Percentiles rank a stretch among this genome's conserved stretches.
Evolutionary conservation across 352 stramenopile species (phyloP).

Genomic region (Phytophthora pini): DNA sequence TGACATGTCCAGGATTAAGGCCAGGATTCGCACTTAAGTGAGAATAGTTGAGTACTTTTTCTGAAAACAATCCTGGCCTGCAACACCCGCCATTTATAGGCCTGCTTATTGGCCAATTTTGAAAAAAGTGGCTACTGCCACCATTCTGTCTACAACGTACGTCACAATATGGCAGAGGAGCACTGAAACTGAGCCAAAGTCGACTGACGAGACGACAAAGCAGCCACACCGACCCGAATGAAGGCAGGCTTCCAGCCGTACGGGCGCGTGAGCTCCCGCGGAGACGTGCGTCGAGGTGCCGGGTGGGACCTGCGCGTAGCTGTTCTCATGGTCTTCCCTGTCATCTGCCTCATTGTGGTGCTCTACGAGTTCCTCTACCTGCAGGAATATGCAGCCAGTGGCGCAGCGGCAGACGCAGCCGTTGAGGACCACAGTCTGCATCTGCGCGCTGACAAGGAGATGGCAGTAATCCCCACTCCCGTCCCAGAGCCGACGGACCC

Average conservation of each 20-base stretch:
- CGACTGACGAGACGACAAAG: conserved; percentile 17
- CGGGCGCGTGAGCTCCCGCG: conserved; percentile 64
- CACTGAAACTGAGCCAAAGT: conserved; percentile 9
- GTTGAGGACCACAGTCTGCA: conserved; percentile 38
- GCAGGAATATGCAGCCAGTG: conserved; percentile 65
- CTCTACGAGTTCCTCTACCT: conserved; percentile 85
- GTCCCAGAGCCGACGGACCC: conserved; percentile 23
- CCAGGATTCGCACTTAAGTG: no score
- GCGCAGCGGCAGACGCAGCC: conserved; percentile 32
- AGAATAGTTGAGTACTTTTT: no score
- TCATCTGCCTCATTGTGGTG: conserved; percentile 74
- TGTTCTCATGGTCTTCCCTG: conserved; percentile 72
- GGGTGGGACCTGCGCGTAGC: conserved; percentile 63
- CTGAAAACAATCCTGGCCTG: no score
- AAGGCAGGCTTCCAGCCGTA: conserved; percentile 49
- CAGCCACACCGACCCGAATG: conserved; percentile 16
- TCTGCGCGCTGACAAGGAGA: conserved; percentile 37
- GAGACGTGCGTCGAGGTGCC: conserved; percentile 43
- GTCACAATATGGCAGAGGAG: conserved; percentile 1
- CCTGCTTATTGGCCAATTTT: no score
- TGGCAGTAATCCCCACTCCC: conserved; percentile 4
- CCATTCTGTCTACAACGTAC: neutral
- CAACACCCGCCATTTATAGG: no score
- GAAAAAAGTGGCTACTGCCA: no score
- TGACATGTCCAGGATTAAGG: no score